Evolutionary conservation across 1,284 basidiomycete genomes (phyloP).

Genomic region (Fomitopsis palustris): DNA sequence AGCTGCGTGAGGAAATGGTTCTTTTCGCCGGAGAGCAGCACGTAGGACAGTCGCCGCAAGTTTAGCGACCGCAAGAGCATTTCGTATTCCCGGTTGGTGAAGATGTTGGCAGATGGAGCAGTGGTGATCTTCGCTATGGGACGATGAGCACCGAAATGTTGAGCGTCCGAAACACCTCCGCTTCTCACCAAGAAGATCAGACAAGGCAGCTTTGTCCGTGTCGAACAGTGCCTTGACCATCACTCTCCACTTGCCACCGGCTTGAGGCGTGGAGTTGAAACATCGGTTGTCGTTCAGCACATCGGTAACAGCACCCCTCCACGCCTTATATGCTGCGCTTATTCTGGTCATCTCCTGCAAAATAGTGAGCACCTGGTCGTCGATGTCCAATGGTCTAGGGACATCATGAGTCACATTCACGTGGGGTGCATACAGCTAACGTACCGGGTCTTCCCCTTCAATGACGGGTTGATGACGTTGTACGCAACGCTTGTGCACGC

Average conservation of each 20-base stretch:
- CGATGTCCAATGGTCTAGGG: constrained; percentile 68
- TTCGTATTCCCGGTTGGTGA: constrained; percentile 94
- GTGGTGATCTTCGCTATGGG: constrained; percentile 74
- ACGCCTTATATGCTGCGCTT: constrained; percentile 78
- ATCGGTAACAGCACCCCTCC: constrained; percentile 81
- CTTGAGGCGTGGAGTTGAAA: constrained; percentile 69
- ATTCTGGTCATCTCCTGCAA: constrained; percentile 79
- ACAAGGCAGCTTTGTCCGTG: constrained; percentile 83
- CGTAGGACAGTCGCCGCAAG: constrained; percentile 84
- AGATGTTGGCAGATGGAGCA: constrained; percentile 91
- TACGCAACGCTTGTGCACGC: constrained; percentile 84
- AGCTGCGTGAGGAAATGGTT: constrained; percentile 90
- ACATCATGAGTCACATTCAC: neutral
- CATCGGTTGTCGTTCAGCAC: constrained; percentile 84
- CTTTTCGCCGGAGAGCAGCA: constrained; percentile 81
- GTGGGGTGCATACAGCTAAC: constrained; percentile 15
- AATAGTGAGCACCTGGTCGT: constrained; percentile 63
- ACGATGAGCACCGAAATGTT: neutral
- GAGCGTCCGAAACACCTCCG: neutral
- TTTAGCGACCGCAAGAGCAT: constrained; percentile 87
- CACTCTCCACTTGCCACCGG: constrained; percentile 68
- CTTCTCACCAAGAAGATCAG: constrained; percentile 76
- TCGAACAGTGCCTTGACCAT: constrained; percentile 82
- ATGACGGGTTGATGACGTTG: constrained; percentile 79
- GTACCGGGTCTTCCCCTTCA: constrained; percentile 71